Base-by-base conservation (phyloP, 176 grass and related monocot genomes). In the Juncus effusus region DNA sequence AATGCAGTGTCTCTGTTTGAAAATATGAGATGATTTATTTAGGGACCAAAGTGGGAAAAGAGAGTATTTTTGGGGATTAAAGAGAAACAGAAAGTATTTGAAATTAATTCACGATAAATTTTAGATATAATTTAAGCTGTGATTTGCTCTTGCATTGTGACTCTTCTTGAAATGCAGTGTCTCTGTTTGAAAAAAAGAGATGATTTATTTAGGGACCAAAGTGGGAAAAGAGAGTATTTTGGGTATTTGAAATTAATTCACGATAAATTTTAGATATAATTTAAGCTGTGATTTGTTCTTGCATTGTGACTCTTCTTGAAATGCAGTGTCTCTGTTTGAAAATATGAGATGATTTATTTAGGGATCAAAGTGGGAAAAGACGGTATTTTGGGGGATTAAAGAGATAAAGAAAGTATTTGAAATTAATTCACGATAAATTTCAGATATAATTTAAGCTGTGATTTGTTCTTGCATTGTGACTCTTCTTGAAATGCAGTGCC, bases 291-390 rank as follows among this genome's bases (percentile, higher is more conserved):
- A 68, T 76, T 6, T 70, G 2, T 13, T 77, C 69, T 56, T 70
- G 75, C 64, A 75, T 53, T 57, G 56, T 57, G n/a, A 63, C 81
- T 77, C 81, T 84, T 75, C 76, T 74, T 11, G 81, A 74, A 40
- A 69, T 13, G 13, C 45, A 83, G 55, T 67, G n/a, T 44, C 81
- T 49, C 40, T 70, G 79, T 60, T 54, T 51, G 56, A 62, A 60
- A 6, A n/a, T 16, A 13, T 61, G 36, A 57, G 40, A 8, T 38
- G n/a, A 3, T 47, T 75, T 70, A 8, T 0, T 40, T 59, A 40
- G 14, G 19, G 19, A 28, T 1, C 1, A 28, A 28, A 28, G 19
- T 28, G 19, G 19, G 19, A 28, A 28, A 28, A 28, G 19, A 28
- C 1, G 1, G 19, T 28, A 28, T 28, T 28, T 28, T 28, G 0